These are phyloP conservation scores for Geotrichum europaeum DNA, from an alignment of 1,139 yeast genomes.

Conservation along the genomic window DNA sequence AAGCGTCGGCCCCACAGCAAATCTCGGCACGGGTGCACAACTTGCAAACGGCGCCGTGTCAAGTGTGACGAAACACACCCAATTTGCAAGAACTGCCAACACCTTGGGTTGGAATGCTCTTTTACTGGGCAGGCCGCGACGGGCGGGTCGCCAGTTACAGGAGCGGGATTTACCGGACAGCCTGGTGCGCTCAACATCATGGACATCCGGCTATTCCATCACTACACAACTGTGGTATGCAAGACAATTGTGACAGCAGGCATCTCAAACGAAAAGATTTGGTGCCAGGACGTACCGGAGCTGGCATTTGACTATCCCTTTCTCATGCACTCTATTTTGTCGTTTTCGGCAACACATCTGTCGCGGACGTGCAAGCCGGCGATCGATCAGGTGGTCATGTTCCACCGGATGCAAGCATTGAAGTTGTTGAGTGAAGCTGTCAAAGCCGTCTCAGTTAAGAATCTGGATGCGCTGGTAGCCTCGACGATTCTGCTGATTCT, in stretches of 20 bases:
- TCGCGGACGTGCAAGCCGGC: constrained; percentile 45
- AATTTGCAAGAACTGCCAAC: constrained; percentile 66
- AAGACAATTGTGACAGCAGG: constrained; percentile 88
- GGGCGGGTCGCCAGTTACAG: constrained; percentile 15
- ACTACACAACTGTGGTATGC: constrained; percentile 79
- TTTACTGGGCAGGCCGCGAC: constrained; percentile 20
- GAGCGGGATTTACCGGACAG: constrained; percentile 25
- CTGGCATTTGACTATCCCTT: constrained; percentile 85
- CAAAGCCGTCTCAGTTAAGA: constrained; percentile 69
- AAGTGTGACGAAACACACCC: constrained; percentile 91
- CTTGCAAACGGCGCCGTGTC: constrained; percentile 82
- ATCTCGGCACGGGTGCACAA: constrained; percentile 80
- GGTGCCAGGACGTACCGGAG: constrained; percentile 84
- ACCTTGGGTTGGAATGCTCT: constrained; percentile 68
- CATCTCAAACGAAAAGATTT: constrained; percentile 75
- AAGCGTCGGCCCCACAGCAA: constrained; percentile 58
- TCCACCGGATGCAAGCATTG: constrained; percentile 83
- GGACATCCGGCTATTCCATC: constrained; percentile 77
- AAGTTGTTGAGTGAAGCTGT: constrained; percentile 79
- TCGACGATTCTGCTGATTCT: constrained; percentile 81
- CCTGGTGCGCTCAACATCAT: constrained; percentile 49
- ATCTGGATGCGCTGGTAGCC: constrained; percentile 89
- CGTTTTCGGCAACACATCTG: constrained; percentile 87
- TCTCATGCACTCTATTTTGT: constrained; percentile 83
- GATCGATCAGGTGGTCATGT: constrained; percentile 59